Percentiles rank a stretch among this genome's conserved stretches.
These are phyloP conservation scores for Coniella vitis DNA, from an alignment of 2,329 filamentous ascomycete genomes.

Conservation along the genomic window DNA sequence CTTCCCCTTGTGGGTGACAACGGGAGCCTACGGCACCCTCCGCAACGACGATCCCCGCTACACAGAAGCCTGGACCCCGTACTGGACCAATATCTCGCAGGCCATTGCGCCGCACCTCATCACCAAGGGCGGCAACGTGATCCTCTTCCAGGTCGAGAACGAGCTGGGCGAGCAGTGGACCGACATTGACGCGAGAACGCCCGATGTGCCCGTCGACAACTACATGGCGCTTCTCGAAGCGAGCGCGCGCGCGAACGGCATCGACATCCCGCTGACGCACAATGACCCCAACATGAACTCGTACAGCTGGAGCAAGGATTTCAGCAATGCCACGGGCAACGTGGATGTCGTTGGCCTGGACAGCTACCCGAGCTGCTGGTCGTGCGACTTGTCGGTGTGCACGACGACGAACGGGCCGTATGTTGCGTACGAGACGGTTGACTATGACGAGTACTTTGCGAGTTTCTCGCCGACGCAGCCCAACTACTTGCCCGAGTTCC, in stretches of 20 bases:
- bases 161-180: conserved; percentile 41
- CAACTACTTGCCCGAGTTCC: conserved; percentile 52
- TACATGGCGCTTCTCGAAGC: conserved; percentile 54
- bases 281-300: conserved; percentile 56
- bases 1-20: conserved; percentile 56
- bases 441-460: conserved; percentile 23
- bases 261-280: conserved; percentile 49
- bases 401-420: conserved; percentile 53
- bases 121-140: conserved; percentile 50
- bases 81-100: conserved; percentile 41
- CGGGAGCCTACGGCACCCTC: conserved; percentile 48
- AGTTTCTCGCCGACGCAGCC: conserved; percentile 36
- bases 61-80: conserved; percentile 47
- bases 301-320: conserved; percentile 55
- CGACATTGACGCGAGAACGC: conserved; percentile 33
- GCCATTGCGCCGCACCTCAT: conserved; percentile 46
- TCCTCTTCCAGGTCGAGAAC: conserved; percentile 53
- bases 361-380: conserved; percentile 53
- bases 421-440: conserved; percentile 38
- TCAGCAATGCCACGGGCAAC: conserved; percentile 47
- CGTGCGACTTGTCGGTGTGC: conserved; percentile 55
- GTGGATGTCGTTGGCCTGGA: conserved; percentile 48
- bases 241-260: conserved; percentile 46
- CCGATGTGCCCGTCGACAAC: conserved; percentile 40
- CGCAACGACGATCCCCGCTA: conserved; percentile 47